These are phyloP conservation scores for Alternaria triticimaculans DNA, from an alignment of 2,329 filamentous ascomycete species.

Conservation along the genomic window DNA sequence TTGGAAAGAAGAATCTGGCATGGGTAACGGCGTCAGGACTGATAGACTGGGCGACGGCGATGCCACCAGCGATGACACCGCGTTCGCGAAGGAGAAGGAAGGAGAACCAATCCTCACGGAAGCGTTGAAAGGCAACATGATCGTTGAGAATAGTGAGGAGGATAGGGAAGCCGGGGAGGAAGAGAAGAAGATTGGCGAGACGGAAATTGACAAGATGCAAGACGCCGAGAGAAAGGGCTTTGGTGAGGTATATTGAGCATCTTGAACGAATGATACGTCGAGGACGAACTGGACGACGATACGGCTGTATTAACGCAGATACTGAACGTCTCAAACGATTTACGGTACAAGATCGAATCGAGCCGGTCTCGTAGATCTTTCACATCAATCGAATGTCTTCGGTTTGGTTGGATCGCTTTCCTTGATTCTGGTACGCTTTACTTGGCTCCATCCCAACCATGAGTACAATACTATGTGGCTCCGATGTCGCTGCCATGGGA, in stretches of 20 bases:
- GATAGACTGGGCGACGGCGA: slow-evolving; percentile 55
- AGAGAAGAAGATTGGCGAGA: slow-evolving; percentile 25
- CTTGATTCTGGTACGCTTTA: background rate
- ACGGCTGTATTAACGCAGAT: background rate
- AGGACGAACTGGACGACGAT: background rate
- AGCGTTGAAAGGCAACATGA: slow-evolving; percentile 44
- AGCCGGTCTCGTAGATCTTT: background rate
- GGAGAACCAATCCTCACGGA: slow-evolving; percentile 38
- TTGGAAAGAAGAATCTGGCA: slow-evolving; percentile 57
- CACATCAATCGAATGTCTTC: background rate
- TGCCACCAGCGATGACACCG: slow-evolving; percentile 30
- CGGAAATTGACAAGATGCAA: slow-evolving; percentile 41
- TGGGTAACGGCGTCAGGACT: slow-evolving; percentile 53
- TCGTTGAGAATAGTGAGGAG: slow-evolving; percentile 38
- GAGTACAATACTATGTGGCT: background rate
- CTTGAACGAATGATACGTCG: background rate
- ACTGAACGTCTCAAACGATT: background rate
- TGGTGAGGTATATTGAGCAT: slow-evolving; percentile 41
- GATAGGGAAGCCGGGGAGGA: slow-evolving; percentile 26
- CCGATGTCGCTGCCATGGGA: background rate
- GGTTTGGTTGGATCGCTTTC: background rate
- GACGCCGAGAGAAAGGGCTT: slow-evolving; percentile 39
- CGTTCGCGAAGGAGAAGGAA: slow-evolving; percentile 2
- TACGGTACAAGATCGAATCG: background rate
- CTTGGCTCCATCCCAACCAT: background rate